Evolutionary conservation across 805 yeast species (phyloP).

Genomic region (Blastobotrys robertii): DNA sequence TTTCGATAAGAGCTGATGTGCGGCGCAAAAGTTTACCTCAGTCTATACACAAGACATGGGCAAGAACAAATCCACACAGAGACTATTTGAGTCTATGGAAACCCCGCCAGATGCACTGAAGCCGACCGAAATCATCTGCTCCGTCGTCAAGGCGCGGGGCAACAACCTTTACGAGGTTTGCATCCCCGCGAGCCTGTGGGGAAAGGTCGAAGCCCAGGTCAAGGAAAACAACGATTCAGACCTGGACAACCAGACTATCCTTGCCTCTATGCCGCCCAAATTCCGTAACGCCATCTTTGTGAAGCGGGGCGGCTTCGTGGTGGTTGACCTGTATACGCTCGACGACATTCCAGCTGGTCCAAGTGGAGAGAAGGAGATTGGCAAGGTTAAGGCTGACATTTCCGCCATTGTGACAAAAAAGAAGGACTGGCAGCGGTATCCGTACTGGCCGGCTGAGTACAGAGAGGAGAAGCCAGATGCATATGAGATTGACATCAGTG

Average conservation of each 20-base stretch:
- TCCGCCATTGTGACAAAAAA: constrained; percentile 25
- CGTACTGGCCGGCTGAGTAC: constrained; percentile 28
- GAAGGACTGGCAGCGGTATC: constrained; percentile 25
- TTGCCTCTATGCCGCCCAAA: constrained; percentile 26
- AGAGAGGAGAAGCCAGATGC: constrained; percentile 9
- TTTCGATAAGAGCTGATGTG: too few relatives aligned
- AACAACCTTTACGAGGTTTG: constrained; percentile 24
- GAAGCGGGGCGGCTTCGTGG: constrained; percentile 27
- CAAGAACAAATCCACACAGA: constrained; percentile 11
- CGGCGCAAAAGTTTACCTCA: too few relatives aligned
- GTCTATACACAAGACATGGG: constrained; percentile 7
- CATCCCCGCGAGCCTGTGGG: constrained; percentile 16
- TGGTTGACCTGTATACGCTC: constrained; percentile 18
- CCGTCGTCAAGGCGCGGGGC: constrained; percentile 25
- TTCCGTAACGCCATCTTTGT: constrained; percentile 28
- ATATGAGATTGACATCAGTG: constrained; percentile 9
- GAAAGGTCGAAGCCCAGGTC: constrained; percentile 1
- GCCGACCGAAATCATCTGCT: constrained; percentile 23
- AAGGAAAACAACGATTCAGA: background rate
- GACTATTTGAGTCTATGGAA: constrained; percentile 16
- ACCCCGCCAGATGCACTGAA: constrained; percentile 22
- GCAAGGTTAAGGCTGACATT: constrained; percentile 26
- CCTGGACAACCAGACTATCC: constrained; percentile 10
- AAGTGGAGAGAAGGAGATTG: constrained; percentile 5
- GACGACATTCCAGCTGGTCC: constrained; percentile 9